These are phyloP conservation scores for Fusarium citri DNA, from an alignment of 2,329 filamentous ascomycete species.

Conservation along the genomic window DNA sequence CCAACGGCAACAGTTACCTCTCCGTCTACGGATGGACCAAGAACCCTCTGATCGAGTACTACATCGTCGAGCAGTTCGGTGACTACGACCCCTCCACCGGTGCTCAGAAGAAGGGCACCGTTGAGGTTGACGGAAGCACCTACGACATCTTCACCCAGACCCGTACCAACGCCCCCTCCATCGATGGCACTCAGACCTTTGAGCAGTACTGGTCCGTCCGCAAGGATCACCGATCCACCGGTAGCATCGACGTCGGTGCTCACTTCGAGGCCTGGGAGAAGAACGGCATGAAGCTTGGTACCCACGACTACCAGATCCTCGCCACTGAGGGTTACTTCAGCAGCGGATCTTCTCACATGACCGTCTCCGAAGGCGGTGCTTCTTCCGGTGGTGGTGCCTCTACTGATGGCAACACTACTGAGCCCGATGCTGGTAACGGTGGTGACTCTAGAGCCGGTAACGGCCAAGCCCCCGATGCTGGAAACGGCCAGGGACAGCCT, in stretches of 20 bases:
- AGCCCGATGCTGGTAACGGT: neutral
- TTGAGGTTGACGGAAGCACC: conserved; percentile 51
- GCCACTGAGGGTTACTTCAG: conserved; percentile 66
- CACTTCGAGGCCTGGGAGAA: conserved; percentile 66
- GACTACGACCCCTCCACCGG: conserved; percentile 49
- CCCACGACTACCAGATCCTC: conserved; percentile 65
- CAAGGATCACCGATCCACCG: conserved; percentile 60
- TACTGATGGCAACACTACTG: neutral
- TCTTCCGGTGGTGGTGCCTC: conserved; percentile 2
- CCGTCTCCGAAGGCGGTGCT: conserved; percentile 48
- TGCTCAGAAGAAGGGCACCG: conserved; percentile 48
- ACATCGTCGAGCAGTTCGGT: conserved; percentile 53
- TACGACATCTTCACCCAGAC: conserved; percentile 54
- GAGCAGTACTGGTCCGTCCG: conserved; percentile 66
- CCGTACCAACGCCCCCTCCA: conserved; percentile 58
- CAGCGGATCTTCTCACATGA: conserved; percentile 61
- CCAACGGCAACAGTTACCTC: conserved; percentile 54
- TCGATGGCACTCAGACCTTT: conserved; percentile 62
- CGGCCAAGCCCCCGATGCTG: neutral
- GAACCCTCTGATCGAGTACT: conserved; percentile 54
- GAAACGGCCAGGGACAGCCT: neutral
- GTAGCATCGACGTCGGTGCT: conserved; percentile 60
- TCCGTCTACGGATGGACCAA: conserved; percentile 55
- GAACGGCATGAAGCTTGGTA: conserved; percentile 61
- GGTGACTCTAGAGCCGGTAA: neutral